A percentile compares a stretch with the other conserved stretches of the same genome.
phyloP scores from a whole-genome alignment of 2,329 filamentous ascomycete species.

The Diplodia intermedia region DNA sequence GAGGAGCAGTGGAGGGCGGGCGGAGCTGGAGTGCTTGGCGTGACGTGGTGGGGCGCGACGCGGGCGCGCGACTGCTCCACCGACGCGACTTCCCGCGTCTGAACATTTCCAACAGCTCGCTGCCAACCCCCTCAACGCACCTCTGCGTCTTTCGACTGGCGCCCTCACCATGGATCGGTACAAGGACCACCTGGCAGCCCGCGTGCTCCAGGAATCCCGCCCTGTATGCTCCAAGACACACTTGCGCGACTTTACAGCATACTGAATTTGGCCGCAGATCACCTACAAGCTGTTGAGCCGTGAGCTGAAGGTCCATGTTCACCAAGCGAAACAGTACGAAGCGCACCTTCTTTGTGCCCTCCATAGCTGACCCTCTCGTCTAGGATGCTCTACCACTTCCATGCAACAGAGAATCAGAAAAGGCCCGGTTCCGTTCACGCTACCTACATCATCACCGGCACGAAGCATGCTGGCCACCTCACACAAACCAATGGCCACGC shows the following conservation, averaged over 20 bases:
- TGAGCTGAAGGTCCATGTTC: slow-evolving; percentile 81
- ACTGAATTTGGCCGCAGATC: slow-evolving; percentile 61
- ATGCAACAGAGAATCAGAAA: slow-evolving; percentile 77
- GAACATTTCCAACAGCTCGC: slow-evolving; percentile 14
- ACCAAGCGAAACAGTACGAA: slow-evolving; percentile 81
- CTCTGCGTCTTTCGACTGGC: background rate
- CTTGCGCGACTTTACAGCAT: background rate
- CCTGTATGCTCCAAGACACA: slow-evolving; percentile 62
- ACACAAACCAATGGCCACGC: slow-evolving; percentile 57
- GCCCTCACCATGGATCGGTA: slow-evolving; percentile 61
- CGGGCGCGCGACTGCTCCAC: slow-evolving; percentile 16
- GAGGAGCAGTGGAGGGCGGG: background rate
- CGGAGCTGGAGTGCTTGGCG: slow-evolving; percentile 7
- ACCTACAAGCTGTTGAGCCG: slow-evolving; percentile 87
- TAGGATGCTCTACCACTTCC: slow-evolving; percentile 88
- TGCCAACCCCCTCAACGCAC: background rate
- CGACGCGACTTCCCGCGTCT: slow-evolving; percentile 25
- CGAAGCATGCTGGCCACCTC: slow-evolving; percentile 54
- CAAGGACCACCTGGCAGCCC: slow-evolving; percentile 74
- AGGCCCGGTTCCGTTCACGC: slow-evolving; percentile 80
- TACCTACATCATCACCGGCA: slow-evolving; percentile 87
- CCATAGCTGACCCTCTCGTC: slow-evolving; percentile 36
- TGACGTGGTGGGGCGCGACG: slow-evolving; percentile 31
- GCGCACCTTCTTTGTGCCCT: slow-evolving; percentile 40
- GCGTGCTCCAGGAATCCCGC: slow-evolving; percentile 76